These are phyloP conservation scores for Rhododendron molle DNA, from an alignment of 148 eudicot genomes.

Conservation along the genomic window DNA sequence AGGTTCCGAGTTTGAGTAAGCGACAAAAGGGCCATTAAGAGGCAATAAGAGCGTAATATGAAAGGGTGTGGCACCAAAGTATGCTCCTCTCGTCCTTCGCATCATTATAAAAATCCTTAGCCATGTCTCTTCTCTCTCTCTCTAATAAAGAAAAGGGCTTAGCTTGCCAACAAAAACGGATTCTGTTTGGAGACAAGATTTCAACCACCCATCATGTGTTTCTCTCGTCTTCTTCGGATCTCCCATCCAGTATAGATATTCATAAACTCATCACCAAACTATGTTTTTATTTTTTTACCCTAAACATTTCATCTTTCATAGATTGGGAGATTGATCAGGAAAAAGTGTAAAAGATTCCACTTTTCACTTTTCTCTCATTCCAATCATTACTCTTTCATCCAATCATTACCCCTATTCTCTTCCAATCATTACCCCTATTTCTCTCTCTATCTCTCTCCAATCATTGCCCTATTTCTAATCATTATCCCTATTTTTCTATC, in stretches of 20 bases:
- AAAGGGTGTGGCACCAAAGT: background rate
- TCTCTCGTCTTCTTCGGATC: background rate
- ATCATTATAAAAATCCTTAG: background rate
- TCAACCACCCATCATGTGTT: background rate
- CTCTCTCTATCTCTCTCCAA: too few relatives aligned
- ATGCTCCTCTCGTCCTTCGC: background rate
- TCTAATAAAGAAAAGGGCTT: background rate
- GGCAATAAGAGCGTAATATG: background rate
- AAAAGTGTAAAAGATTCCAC: too few relatives aligned
- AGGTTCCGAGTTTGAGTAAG: background rate
- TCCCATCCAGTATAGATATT: background rate
- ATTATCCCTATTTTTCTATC: too few relatives aligned
- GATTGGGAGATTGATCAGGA: too few relatives aligned
- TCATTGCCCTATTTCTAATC: too few relatives aligned
- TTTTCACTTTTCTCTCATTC: too few relatives aligned
- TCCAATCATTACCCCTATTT: too few relatives aligned
- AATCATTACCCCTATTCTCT: too few relatives aligned
- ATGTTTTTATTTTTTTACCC: background rate
- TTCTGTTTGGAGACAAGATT: background rate
- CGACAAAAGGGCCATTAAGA: background rate
- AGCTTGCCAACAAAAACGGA: background rate
- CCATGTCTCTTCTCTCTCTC: background rate
- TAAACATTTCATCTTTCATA: background rate
- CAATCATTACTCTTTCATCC: too few relatives aligned
- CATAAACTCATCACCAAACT: background rate